Conservation (phyloP, 2,329 filamentous ascomycete species). For the Tolypocladium sp. region DNA sequence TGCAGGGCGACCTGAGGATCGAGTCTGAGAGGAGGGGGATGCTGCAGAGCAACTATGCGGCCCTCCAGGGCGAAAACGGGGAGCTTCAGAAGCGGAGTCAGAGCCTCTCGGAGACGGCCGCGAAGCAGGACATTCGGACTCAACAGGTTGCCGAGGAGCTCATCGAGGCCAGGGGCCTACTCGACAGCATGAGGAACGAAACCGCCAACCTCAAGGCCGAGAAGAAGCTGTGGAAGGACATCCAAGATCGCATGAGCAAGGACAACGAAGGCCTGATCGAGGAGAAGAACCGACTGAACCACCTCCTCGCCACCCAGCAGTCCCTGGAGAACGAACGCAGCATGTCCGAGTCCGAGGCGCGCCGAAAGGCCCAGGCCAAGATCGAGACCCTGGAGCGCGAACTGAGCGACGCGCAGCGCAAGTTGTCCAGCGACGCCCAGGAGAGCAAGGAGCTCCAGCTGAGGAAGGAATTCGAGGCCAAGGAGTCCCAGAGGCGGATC, state of each 20-base stretch:
- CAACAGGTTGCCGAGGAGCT: constrained; percentile 92
- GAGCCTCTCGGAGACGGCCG: constrained; percentile 68
- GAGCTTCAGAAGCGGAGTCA: constrained; percentile 81
- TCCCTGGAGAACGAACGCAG: constrained; percentile 89
- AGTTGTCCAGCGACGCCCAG: constrained; percentile 72
- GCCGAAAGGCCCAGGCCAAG: constrained; percentile 68
- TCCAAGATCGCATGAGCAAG: constrained; percentile 78
- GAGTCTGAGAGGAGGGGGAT: constrained; percentile 81
- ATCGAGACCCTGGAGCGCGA: constrained; percentile 75
- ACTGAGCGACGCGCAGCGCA: constrained; percentile 68
- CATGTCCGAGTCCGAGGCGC: constrained; percentile 69
- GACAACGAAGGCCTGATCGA: constrained; percentile 80
- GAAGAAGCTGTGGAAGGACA: constrained; percentile 89
- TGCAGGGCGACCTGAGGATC: constrained; percentile 72
- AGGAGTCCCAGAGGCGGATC: constrained; percentile 82
- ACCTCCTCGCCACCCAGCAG: constrained; percentile 74
- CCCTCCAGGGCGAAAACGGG: constrained; percentile 74
- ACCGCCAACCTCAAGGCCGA: constrained; percentile 90
- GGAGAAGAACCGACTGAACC: constrained; percentile 77
- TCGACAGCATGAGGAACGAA: constrained; percentile 84
- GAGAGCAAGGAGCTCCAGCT: constrained; percentile 75
- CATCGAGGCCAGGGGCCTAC: constrained; percentile 70
- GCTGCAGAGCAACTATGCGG: constrained; percentile 77
- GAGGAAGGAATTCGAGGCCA: constrained; percentile 82
- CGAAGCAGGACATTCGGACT: constrained; percentile 81